Evolutionary conservation across 805 yeast species (phyloP).

Genomic region (Maudiozyma turicensis): DNA sequence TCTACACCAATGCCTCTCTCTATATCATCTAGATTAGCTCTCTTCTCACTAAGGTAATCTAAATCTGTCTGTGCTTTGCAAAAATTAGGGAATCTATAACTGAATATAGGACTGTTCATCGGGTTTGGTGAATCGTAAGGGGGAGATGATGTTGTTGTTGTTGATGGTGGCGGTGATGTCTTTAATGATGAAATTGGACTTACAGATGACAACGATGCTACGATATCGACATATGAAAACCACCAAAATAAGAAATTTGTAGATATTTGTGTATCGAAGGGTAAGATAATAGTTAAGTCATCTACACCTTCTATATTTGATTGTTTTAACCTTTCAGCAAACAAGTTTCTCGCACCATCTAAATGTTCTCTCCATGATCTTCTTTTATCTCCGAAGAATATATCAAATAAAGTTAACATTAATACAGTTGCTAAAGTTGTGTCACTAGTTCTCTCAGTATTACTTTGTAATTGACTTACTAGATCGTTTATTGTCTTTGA

Average conservation of each 20-base stretch:
- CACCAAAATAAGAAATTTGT: constrained; percentile 52
- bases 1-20: constrained; percentile 64
- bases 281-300: constrained; percentile 1
- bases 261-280: constrained; percentile 12
- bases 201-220: constrained; percentile 54
- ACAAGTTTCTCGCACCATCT: constrained; percentile 57
- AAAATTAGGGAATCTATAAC: not conserved
- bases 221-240: constrained; percentile 59
- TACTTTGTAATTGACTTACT: constrained; percentile 39
- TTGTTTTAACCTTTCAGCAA: constrained; percentile 16
- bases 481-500: constrained; percentile 50
- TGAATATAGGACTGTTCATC: not conserved
- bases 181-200: constrained; percentile 3
- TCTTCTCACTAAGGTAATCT: constrained; percentile 6
- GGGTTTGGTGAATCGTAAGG: not conserved
- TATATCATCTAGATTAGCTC: constrained; percentile 34
- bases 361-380: constrained; percentile 53
- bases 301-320: constrained; percentile 3
- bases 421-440: constrained; percentile 54
- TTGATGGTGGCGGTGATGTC: not conserved
- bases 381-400: constrained; percentile 35
- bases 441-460: constrained; percentile 49
- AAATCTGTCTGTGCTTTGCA: not conserved
- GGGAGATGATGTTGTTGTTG: not conserved
- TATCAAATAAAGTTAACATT: constrained; percentile 48